Conservation (phyloP, 371 early-diverging fungal species). For the Cokeromyces recurvatus region DNA sequence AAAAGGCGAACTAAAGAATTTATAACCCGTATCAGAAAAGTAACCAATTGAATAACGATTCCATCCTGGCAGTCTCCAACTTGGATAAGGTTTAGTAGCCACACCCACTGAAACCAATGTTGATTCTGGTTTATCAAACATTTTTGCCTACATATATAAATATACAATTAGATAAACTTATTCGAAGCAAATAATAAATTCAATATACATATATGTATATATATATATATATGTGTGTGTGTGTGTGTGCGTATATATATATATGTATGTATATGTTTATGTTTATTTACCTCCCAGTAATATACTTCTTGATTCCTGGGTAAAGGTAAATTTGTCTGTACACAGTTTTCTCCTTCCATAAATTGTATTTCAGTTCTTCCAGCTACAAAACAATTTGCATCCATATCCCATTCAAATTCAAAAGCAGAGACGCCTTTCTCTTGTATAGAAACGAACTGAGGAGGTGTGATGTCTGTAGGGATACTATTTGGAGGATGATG, state of each 20-base stretch:
- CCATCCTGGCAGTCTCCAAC: slow-evolving; percentile 69
- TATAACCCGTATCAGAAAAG: slow-evolving; percentile 59
- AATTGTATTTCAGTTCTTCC: slow-evolving; percentile 76
- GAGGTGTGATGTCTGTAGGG: slow-evolving; percentile 65
- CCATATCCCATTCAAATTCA: slow-evolving; percentile 73
- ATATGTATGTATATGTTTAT: no score
- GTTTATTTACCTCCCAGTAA: slow-evolving; percentile 78
- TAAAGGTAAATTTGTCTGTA: slow-evolving; percentile 78
- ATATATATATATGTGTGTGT: no score
- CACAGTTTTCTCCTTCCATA: slow-evolving; percentile 66
- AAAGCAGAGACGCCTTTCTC: slow-evolving; percentile 85
- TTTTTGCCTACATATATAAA: slow-evolving; percentile 48
- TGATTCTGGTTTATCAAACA: slow-evolving; percentile 60
- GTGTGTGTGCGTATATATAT: no score
- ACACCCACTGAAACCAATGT: slow-evolving; percentile 65
- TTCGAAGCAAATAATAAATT: no score
- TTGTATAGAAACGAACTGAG: slow-evolving; percentile 65
- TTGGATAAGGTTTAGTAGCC: slow-evolving; percentile 67
- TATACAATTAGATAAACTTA: no score
- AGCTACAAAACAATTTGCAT: slow-evolving; percentile 59
- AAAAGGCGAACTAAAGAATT: slow-evolving; percentile 63
- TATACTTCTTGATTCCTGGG: slow-evolving; percentile 75
- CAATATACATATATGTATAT: no score
- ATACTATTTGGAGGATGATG: slow-evolving; percentile 57
- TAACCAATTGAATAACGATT: slow-evolving; percentile 74